phyloP scores from a whole-genome alignment of 306 rosid species.

The Quercus parvula region DNA sequence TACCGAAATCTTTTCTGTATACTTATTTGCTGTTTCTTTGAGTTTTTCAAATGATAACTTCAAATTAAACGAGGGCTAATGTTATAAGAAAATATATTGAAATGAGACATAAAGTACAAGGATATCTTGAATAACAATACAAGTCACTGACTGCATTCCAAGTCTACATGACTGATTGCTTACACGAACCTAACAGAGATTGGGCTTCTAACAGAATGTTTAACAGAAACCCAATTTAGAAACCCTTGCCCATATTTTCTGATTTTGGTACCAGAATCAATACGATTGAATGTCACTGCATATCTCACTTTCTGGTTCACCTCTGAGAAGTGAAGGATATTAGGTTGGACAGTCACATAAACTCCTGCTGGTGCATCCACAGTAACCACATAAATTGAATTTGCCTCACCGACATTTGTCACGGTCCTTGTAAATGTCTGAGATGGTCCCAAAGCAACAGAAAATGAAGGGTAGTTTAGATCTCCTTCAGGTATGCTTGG shows the following conservation, averaged over 20 bases:
- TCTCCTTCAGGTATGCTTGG: slow-evolving; percentile 63
- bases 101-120: background rate
- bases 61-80: background rate
- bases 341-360: slow-evolving; percentile 47
- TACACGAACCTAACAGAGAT: slow-evolving; percentile 39
- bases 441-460: slow-evolving; percentile 46
- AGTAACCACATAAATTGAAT: slow-evolving; percentile 40
- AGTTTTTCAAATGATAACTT: background rate
- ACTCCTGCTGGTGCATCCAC: slow-evolving; percentile 53
- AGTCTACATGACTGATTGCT: background rate
- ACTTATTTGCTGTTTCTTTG: background rate
- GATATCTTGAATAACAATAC: slow-evolving; percentile 14
- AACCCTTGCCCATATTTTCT: slow-evolving; percentile 46
- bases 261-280: slow-evolving; percentile 19
- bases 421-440: slow-evolving; percentile 70
- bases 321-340: slow-evolving; percentile 44
- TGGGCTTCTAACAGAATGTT: slow-evolving; percentile 48
- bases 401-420: slow-evolving; percentile 61
- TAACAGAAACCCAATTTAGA: slow-evolving; percentile 49
- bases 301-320: slow-evolving; percentile 53
- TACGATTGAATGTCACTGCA: slow-evolving; percentile 44
- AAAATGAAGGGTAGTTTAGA: slow-evolving; percentile 74
- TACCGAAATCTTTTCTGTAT: background rate
- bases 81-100: background rate
- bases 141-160: slow-evolving; percentile 15